These are phyloP conservation scores for Haberlea rhodopensis DNA, from an alignment of 257 asterid genomes.

Conservation along the genomic window DNA sequence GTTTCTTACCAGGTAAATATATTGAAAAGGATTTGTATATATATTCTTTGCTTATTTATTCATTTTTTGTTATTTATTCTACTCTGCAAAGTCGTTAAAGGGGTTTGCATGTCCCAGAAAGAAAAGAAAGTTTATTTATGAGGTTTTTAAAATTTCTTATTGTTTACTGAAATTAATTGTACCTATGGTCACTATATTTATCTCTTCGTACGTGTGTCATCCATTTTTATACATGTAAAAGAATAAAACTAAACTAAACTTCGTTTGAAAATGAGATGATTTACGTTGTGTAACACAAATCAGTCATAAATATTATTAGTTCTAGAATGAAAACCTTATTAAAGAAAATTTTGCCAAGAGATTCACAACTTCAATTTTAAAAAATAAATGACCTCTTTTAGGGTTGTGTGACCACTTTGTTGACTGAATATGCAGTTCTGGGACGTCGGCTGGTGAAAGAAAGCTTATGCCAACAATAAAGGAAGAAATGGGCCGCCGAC, in stretches of 20 bases:
- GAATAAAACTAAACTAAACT: neutral
- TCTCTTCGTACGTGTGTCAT: neutral
- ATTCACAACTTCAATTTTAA: neutral
- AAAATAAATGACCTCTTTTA: no score
- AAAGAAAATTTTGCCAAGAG: neutral
- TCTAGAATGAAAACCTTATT: no score
- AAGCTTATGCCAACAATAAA: conserved; percentile 80
- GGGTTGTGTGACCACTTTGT: neutral
- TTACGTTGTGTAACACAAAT: neutral
- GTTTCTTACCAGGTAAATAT: conserved; percentile 71
- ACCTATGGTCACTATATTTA: no score
- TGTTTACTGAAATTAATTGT: no score
- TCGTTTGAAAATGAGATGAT: no score
- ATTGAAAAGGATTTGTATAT: neutral
- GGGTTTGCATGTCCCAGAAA: neutral
- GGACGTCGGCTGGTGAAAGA: conserved; percentile 90
- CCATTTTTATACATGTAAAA: neutral
- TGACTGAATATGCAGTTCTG: conserved; percentile 49
- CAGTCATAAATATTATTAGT: neutral
- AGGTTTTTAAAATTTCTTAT: no score
- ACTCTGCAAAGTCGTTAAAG: neutral
- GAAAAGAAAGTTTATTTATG: neutral
- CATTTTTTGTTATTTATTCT: neutral
- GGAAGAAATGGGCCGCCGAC: conserved; percentile 74
- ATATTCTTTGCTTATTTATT: neutral